Conservation (phyloP, 1,139 yeast species). For the Pneumocystis oryctolagi region DNA sequence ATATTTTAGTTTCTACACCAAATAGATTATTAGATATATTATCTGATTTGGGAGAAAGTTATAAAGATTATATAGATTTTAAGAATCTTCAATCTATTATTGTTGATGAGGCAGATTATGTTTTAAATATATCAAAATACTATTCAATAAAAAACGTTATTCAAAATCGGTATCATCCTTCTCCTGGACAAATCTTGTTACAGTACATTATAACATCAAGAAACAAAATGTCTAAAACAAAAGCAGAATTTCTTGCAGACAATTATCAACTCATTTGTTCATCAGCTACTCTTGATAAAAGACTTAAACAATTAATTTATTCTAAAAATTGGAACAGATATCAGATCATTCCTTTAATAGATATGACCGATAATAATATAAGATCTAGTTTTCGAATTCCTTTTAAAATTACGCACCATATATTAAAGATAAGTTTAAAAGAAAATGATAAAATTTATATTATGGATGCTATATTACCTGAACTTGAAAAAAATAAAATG, state of each 20-base stretch:
- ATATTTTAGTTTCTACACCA: constrained; percentile 1
- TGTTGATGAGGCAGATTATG: constrained; percentile 1
- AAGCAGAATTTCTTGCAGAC: neutral
- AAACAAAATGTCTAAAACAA: neutral
- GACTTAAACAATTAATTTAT: neutral
- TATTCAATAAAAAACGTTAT: neutral
- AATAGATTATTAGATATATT: neutral
- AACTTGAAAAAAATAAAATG: neutral
- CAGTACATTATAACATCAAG: neutral
- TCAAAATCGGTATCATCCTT: neutral
- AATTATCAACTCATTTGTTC: neutral
- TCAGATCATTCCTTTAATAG: neutral
- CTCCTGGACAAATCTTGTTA: neutral
- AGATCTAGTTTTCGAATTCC: neutral
- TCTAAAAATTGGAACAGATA: neutral
- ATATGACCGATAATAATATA: neutral
- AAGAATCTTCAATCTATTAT: neutral
- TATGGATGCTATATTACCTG: constrained; percentile 1
- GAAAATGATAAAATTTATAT: neutral
- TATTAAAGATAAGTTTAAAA: neutral
- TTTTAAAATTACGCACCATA: neutral
- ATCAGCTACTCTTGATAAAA: neutral
- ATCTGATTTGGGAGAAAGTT: neutral
- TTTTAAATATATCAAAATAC: neutral
- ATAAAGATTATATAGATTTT: neutral